These are phyloP conservation scores for Kalaharituber pfeilii DNA, from an alignment of 2,329 filamentous ascomycete species.

Conservation along the genomic window DNA sequence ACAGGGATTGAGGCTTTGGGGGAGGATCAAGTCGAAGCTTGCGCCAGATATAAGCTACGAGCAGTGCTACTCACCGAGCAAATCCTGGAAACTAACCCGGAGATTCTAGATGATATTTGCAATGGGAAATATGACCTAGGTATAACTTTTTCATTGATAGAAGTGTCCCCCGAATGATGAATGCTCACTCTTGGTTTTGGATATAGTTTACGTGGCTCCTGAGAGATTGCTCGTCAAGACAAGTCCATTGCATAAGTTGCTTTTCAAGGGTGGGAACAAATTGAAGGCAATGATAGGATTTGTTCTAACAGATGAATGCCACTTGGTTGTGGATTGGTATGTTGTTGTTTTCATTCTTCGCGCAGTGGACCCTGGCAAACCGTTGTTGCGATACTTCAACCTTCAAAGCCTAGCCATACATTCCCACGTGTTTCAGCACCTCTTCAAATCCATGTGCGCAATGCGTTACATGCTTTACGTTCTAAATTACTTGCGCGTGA, in stretches of 20 bases:
- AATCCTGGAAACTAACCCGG: background rate
- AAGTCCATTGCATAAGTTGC: background rate
- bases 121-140: background rate
- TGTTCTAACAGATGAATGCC: background rate
- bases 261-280: background rate
- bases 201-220: background rate
- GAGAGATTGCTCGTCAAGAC: background rate
- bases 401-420: background rate
- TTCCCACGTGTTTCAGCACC: background rate
- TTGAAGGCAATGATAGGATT: background rate
- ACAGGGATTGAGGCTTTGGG: background rate
- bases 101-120: background rate
- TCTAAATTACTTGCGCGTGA: background rate
- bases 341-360: background rate
- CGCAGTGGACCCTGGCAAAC: background rate
- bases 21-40: background rate
- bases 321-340: background rate
- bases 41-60: background rate
- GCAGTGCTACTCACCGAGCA: background rate
- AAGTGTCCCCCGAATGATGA: background rate
- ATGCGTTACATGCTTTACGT: background rate
- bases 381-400: background rate
- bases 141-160: too few relatives aligned
- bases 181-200: background rate
- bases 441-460: background rate